These are phyloP conservation scores for Alnus glutinosa DNA, from an alignment of 306 rosid species.

Conservation along the genomic window DNA sequence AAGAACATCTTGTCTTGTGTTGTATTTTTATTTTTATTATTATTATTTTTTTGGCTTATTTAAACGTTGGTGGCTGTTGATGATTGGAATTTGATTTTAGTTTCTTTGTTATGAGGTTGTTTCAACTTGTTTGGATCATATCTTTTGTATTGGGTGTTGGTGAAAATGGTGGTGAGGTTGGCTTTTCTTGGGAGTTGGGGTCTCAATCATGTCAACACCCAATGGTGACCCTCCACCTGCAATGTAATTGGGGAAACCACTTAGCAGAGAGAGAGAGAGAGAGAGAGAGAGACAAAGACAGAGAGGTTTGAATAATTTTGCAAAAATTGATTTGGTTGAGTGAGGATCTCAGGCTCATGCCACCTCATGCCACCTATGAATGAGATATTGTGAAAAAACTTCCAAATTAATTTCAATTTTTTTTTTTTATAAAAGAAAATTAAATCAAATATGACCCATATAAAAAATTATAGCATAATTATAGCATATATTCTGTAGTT, in stretches of 20 bases:
- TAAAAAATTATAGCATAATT: too few species aligned
- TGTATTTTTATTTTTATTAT: background rate
- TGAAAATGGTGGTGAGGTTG: constrained; percentile 38
- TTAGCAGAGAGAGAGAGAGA: background rate
- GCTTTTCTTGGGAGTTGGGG: constrained; percentile 34
- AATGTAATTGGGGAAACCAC: constrained; percentile 32
- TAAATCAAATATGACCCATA: too few species aligned
- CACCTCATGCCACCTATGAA: background rate
- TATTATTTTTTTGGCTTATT: background rate
- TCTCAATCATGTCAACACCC: constrained; percentile 34
- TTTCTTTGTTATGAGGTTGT: constrained; percentile 15
- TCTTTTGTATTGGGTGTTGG: constrained; percentile 28
- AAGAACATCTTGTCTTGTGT: background rate
- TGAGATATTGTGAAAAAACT: too few species aligned
- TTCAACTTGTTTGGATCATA: constrained; percentile 18
- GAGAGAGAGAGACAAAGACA: background rate
- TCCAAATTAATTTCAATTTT: too few species aligned
- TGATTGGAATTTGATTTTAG: constrained; percentile 19
- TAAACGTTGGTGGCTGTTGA: constrained; percentile 27
- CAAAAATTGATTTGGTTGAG: constrained; percentile 20
- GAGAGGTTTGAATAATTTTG: background rate
- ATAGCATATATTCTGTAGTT: too few species aligned
- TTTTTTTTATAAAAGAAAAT: too few species aligned
- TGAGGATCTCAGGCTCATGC: constrained; percentile 13
- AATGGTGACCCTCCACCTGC: constrained; percentile 43